Base-by-base conservation (phyloP, 140 eudicot species). In the Anethum foeniculum region DNA sequence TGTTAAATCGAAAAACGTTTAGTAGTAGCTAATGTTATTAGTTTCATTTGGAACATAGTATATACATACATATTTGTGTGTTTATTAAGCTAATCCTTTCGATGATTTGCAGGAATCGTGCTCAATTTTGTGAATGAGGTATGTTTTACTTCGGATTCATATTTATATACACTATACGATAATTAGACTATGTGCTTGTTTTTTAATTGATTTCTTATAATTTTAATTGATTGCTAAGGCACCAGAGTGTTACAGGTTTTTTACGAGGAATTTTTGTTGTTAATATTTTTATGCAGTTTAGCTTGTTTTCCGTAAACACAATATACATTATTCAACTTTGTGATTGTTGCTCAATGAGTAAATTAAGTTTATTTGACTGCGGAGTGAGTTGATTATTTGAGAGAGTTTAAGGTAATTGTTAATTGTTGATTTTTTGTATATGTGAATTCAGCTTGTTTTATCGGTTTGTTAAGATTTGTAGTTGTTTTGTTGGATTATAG, bases 71-170 rank as follows among this genome's bases (percentile, higher is more conserved):
- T 1, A 11, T 64, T 0, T 68, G 43, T 67, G 44, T 32, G n/a
- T 68, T 23, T 68, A 15, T 32, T 28, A 28, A 32, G 74, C 41
- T 68, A 30, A 18, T 68, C 7, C 14, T 18, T 65, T 3, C 44
- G 12, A 51, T 30, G 43, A 60, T 79, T 81, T 86, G 84, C 97
- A 90, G 98, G 89, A 81, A 94, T 90, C 88, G 98, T 94, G 69
- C 97, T 94, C 83, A 94, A 94, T 84, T 94, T 88, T 92, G 94
- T 94, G 82, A 94, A 94, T 81, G 98, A 94, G 98, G 98, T 92
- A 85, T 68, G 64, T 25, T 41, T 73, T 75, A 38, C 32, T 75
- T 19, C 18, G 30, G 16, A 3, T 47, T 75, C 30, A 15, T 48
- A 34, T 75, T n/a, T 11, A 4, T 67, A 65, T 72, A 21, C 73